Evolutionary conservation across 495 filamentous ascomycete species (phyloP).

Genomic region (Opeltia flavorubescens): DNA sequence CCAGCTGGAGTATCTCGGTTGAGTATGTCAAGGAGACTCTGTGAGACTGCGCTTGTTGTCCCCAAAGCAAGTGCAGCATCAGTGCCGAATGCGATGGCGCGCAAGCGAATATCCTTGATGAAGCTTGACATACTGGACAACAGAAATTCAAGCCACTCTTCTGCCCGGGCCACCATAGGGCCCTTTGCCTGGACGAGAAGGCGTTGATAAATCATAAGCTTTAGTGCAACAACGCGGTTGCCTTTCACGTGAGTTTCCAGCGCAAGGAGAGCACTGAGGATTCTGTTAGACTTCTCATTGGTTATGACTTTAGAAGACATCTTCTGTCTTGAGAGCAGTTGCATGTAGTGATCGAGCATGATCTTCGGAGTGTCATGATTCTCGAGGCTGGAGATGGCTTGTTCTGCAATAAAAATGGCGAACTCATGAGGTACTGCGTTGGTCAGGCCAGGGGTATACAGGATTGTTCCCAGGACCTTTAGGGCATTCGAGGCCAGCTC

Average conservation of each 20-base stretch:
- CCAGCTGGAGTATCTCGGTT: slow-evolving; percentile 39
- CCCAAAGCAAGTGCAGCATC: slow-evolving; percentile 51
- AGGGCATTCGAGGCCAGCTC: slow-evolving; percentile 62
- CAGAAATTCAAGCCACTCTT: slow-evolving; percentile 67
- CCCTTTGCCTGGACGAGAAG: slow-evolving; percentile 53
- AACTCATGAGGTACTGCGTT: slow-evolving; percentile 59
- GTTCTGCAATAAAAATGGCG: slow-evolving; percentile 62
- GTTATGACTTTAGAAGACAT: slow-evolving; percentile 65
- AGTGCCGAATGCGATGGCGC: slow-evolving; percentile 60
- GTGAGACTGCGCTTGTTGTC: slow-evolving; percentile 46
- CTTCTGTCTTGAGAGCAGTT: slow-evolving; percentile 60
- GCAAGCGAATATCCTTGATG: slow-evolving; percentile 56
- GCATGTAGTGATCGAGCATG: slow-evolving; percentile 60
- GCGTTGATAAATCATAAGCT: slow-evolving; percentile 62
- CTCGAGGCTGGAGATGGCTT: slow-evolving; percentile 54
- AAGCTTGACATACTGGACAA: slow-evolving; percentile 66
- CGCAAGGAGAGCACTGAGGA: slow-evolving; percentile 52
- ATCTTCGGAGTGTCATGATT: slow-evolving; percentile 57
- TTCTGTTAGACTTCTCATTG: slow-evolving; percentile 43
- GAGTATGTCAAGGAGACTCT: slow-evolving; percentile 51
- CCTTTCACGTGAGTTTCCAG: slow-evolving; percentile 65
- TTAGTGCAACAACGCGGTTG: slow-evolving; percentile 57
- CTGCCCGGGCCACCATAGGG: slow-evolving; percentile 45
- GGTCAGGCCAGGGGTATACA: slow-evolving; percentile 51
- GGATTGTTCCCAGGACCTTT: slow-evolving; percentile 56